Evolutionary conservation across 1,284 basidiomycete species (phyloP), one percentile per base, ranked within the genome.

Genomic region (Fomes fomentarius): DNA sequence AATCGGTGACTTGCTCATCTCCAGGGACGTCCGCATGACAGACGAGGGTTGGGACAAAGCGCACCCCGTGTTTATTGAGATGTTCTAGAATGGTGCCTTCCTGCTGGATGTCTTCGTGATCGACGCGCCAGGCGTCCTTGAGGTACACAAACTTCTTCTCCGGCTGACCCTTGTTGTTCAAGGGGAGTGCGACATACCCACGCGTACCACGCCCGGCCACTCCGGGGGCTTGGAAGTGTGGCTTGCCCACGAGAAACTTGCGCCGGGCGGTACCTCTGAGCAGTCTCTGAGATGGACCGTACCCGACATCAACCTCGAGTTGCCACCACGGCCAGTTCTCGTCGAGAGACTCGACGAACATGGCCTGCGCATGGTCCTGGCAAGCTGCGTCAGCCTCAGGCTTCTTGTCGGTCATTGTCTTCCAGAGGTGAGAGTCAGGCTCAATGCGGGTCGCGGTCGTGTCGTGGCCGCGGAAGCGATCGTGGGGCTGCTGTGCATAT

Each of bases 1-100:
- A 34, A 17, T 8, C 3, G 26, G 43, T 57, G 22, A 10, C 14
- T 34, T 52, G 48, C 26, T 24, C 41, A 19, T 41, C 43, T n/a
- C n/a, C n/a, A n/a, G n/a, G n/a, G 15, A 62, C 34, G 34, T 62
- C 61, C 3, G 53, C 57, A 14, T 51, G 54, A 12, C 45, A 50
- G 1, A 37, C 35, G 5, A 62, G 35, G 4, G 40, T 51, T 0
- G 66, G 56, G 9, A 67, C 57, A 33, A 62, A 52, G 1, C 46
- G 50, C 10, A 68, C 63, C 1, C 45, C 26, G 1, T 56, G 26
- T 1, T 26, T 4, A n/a, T 65, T 42, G 2, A 57, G 37, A 12
- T 42, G 19, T 1, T 12, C 14, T 6, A 57, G 38, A 2, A 52
- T 46, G 12, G 26, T 35, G n/a, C 55, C 55, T 21, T 57, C 55